Percentiles rank a stretch among this genome's conserved stretches.
Conservation (phyloP, 305 asterid genomes). For the Solanum hybrid region DNA sequence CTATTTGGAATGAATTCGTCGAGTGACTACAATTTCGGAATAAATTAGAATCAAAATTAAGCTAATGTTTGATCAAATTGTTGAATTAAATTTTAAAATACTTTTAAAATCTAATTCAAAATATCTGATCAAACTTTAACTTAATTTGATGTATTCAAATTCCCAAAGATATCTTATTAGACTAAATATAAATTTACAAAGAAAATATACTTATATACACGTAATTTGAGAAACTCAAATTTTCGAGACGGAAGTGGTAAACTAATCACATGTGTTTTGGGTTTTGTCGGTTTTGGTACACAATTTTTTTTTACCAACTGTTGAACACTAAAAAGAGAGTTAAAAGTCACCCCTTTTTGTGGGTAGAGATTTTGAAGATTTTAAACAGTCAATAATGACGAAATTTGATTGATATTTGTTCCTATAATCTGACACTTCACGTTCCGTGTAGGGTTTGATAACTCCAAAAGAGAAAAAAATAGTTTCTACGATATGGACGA, state of each 20-base stretch:
- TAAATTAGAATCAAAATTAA: background rate
- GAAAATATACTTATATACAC: background rate
- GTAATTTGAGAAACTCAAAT: background rate
- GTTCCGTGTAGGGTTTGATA: slow-evolving; percentile 4
- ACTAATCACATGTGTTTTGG: background rate
- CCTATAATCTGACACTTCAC: background rate
- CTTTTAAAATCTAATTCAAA: too few species aligned
- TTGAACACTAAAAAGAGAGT: background rate
- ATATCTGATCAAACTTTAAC: background rate
- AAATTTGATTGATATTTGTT: background rate
- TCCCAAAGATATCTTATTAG: too few species aligned
- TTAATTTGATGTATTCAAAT: background rate
- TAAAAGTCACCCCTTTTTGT: background rate
- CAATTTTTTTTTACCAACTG: background rate
- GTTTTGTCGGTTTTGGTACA: background rate
- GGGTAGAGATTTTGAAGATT: background rate
- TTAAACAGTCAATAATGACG: background rate
- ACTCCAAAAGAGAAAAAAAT: background rate
- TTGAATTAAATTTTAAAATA: background rate
- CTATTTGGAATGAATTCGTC: background rate
- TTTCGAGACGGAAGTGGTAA: background rate
- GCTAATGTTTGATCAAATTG: background rate
- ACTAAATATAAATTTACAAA: too few species aligned
- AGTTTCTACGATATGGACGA: background rate
- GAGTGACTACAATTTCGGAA: background rate